Conservation (phyloP, 192 early-diverging fungal genomes). For the Podila verticillata region DNA sequence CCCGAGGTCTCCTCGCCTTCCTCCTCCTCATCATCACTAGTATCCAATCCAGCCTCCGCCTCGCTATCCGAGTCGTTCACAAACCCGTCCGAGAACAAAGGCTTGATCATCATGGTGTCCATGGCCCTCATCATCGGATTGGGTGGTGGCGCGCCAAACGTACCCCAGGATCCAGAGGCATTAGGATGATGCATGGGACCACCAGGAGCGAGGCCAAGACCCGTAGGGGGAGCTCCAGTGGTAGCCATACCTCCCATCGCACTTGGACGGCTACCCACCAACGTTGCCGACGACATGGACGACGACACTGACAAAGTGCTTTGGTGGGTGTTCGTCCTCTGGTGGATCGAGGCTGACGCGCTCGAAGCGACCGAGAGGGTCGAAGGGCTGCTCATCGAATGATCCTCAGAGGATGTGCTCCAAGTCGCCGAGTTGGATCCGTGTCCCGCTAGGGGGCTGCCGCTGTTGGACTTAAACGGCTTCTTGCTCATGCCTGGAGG, state of each 20-base stretch:
- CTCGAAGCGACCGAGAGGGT: not conserved
- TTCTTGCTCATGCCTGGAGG: conserved; percentile 16
- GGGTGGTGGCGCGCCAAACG: not conserved
- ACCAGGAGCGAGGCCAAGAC: not conserved
- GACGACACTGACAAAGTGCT: not conserved
- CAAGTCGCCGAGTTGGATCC: not conserved
- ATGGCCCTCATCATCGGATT: conserved; percentile 45
- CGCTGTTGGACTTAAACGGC: conserved; percentile 8
- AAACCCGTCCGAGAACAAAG: conserved; percentile 64
- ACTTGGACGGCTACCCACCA: not conserved
- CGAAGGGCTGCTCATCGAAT: not conserved
- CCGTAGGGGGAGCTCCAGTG: not conserved
- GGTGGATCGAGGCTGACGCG: not conserved
- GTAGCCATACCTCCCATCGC: not conserved
- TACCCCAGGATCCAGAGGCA: conserved; percentile 14
- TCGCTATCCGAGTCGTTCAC: conserved; percentile 57
- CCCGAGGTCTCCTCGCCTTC: conserved; percentile 32
- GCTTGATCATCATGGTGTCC: conserved; percentile 58
- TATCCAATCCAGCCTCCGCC: conserved; percentile 55
- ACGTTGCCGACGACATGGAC: not conserved
- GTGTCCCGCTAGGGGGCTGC: conserved; percentile 19
- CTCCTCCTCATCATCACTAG: conserved; percentile 16
- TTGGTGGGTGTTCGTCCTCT: not conserved
- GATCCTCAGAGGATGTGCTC: not conserved
- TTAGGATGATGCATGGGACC: conserved; percentile 1